Evolutionary conservation across 169 alveolate species (phyloP).

Genomic region (Theileria parva): DNA sequence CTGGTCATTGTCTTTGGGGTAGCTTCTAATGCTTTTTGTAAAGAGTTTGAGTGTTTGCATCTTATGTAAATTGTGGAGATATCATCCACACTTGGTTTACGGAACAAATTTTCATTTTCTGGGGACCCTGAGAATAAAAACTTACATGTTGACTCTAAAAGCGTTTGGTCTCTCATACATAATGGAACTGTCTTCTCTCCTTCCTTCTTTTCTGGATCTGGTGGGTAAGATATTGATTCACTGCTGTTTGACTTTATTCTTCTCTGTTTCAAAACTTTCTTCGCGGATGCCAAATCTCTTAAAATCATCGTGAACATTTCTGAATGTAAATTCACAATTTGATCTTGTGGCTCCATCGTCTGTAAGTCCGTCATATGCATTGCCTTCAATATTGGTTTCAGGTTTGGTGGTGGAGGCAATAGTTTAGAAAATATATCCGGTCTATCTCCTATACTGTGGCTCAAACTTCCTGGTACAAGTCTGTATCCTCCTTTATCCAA

Average conservation of each 20-base stretch:
- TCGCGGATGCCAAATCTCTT: constrained; percentile 66
- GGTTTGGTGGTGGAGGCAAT: constrained; percentile 73
- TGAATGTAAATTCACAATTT: constrained; percentile 76
- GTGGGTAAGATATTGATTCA: neutral
- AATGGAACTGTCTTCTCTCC: constrained; percentile 36
- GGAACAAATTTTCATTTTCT: constrained; percentile 72
- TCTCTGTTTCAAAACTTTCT: constrained; percentile 44
- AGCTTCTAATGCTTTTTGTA: constrained; percentile 81
- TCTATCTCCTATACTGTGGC: constrained; percentile 58
- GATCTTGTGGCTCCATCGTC: constrained; percentile 77
- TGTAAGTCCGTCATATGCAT: constrained; percentile 81
- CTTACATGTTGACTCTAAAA: constrained; percentile 71
- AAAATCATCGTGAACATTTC: constrained; percentile 73
- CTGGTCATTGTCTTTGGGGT: constrained; percentile 76
- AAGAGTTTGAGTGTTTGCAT: constrained; percentile 65
- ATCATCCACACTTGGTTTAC: constrained; percentile 40
- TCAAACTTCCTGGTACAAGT: constrained; percentile 59
- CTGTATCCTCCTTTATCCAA: constrained; percentile 4
- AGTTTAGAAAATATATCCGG: constrained; percentile 48
- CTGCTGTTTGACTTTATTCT: constrained; percentile 11
- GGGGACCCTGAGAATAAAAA: constrained; percentile 73
- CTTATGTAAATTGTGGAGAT: constrained; percentile 62
- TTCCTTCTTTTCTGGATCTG: neutral
- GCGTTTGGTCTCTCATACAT: constrained; percentile 66
- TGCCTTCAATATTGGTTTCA: constrained; percentile 70